Evolutionary conservation across 371 early-diverging fungal species (phyloP).

Genomic region (Circinella minor): DNA sequence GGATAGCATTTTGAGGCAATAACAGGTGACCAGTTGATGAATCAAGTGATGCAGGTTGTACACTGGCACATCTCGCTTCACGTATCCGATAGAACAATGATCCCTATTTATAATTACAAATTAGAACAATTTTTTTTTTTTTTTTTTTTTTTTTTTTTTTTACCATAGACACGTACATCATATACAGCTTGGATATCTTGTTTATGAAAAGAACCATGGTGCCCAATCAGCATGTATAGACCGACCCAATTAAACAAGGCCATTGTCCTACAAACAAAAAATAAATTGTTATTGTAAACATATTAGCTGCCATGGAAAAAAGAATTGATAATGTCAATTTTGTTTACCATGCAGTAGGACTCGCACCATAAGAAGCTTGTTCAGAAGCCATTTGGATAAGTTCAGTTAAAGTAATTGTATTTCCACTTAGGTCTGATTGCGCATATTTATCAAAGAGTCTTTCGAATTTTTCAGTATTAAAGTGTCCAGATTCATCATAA

Average conservation of each 20-base stretch:
- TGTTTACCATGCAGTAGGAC: constrained; percentile 25
- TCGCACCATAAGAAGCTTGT: constrained; percentile 10
- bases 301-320: no score
- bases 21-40: constrained; percentile 8
- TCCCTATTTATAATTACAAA: constrained; percentile 12
- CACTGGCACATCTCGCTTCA: background rate
- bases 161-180: constrained; percentile 29
- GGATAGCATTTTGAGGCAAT: constrained; percentile 5
- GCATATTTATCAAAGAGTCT: constrained; percentile 36
- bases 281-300: no score
- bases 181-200: constrained; percentile 38
- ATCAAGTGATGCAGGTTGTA: constrained; percentile 3
- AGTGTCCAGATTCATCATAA: constrained; percentile 33
- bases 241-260: constrained; percentile 32
- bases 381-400: constrained; percentile 29
- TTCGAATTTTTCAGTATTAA: constrained; percentile 37
- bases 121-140: background rate
- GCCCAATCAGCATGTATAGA: constrained; percentile 43
- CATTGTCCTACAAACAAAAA: constrained; percentile 20
- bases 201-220: constrained; percentile 29
- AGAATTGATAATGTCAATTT: background rate
- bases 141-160: background rate
- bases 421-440: constrained; percentile 31
- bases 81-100: constrained; percentile 21
- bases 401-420: constrained; percentile 36